phyloP scores from a whole-genome alignment of 2,329 filamentous ascomycete genomes.

The Diaporthe australafricana region DNA sequence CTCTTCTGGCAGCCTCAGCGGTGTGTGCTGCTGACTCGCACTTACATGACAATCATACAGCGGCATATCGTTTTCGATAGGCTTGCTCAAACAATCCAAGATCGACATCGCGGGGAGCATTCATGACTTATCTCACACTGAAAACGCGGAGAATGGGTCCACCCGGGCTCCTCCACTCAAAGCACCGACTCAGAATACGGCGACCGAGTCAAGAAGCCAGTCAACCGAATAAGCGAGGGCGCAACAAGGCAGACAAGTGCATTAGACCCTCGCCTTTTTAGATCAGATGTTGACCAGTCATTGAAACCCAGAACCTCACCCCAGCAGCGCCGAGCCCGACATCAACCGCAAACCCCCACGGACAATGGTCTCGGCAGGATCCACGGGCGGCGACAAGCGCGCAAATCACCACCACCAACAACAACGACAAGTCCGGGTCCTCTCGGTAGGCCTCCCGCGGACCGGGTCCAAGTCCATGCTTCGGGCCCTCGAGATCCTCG shows the following conservation, averaged over 20 bases:
- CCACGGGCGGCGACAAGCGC: not conserved
- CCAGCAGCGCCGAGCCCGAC: not conserved
- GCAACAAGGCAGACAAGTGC: not conserved
- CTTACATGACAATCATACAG: not conserved
- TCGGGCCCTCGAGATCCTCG: conserved; percentile 17
- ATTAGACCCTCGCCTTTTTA: not conserved
- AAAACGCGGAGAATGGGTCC: not conserved
- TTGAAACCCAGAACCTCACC: not conserved
- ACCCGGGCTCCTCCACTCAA: not conserved
- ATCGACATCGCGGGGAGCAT: not conserved
- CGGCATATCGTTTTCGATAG: not conserved
- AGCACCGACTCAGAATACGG: not conserved
- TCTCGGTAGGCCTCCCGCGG: conserved; percentile 31
- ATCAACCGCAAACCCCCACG: not conserved
- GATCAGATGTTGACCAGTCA: not conserved
- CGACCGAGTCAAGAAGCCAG: not conserved
- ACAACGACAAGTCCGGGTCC: not conserved
- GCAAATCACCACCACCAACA: not conserved
- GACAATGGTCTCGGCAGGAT: conserved; percentile 8
- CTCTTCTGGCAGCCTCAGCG: not conserved
- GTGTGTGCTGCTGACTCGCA: not conserved
- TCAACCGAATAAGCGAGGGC: too few species aligned
- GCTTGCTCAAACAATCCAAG: not conserved
- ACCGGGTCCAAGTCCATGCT: conserved; percentile 30
- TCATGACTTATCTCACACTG: conserved; percentile 3